Percentiles rank a stretch among this genome's conserved stretches.
Evolutionary conservation across 2,329 filamentous ascomycete genomes (phyloP).

Genomic region (Aspergillus arachidicola): DNA sequence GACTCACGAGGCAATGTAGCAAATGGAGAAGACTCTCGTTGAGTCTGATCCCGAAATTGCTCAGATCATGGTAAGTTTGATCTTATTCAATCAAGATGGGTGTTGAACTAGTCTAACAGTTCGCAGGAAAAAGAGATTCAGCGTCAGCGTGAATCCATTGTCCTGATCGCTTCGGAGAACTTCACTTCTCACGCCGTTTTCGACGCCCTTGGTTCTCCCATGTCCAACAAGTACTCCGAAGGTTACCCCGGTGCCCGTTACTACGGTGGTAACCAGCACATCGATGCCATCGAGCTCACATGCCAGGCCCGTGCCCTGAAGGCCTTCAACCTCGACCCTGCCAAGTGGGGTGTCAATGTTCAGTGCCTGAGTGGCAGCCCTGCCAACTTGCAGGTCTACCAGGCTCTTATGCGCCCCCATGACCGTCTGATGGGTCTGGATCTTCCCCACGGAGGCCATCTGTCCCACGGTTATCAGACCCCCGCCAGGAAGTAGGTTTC

Average conservation of each 20-base stretch:
- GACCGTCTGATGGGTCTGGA: slow-evolving; percentile 97
- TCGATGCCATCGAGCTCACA: slow-evolving; percentile 91
- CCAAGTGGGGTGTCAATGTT: slow-evolving; percentile 98
- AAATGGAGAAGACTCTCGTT: slow-evolving; percentile 93
- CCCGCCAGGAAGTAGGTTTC: slow-evolving; percentile 74
- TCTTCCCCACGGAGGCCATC: slow-evolving; percentile 91
- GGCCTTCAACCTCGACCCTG: slow-evolving; percentile 81
- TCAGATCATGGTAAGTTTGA: slow-evolving; percentile 80
- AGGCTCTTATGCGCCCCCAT: slow-evolving; percentile 88
- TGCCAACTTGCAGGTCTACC: slow-evolving; percentile 97
- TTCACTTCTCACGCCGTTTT: slow-evolving; percentile 98
- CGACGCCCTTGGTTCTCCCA: slow-evolving; percentile 90
- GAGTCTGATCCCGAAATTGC: slow-evolving; percentile 93
- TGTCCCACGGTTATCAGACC: slow-evolving; percentile 97
- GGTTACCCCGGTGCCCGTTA: slow-evolving; percentile 97
- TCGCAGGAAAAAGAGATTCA: slow-evolving; percentile 84
- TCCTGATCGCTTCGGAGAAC: slow-evolving; percentile 98
- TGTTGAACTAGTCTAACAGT: slow-evolving; percentile 31
- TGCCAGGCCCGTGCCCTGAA: slow-evolving; percentile 93
- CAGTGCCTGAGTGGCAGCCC: slow-evolving; percentile 91
- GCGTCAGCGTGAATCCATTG: slow-evolving; percentile 97
- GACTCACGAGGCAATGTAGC: slow-evolving; percentile 57
- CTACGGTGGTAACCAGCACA: slow-evolving; percentile 99
- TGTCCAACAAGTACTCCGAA: slow-evolving; percentile 99
- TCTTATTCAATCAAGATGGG: not conserved